Conservation (phyloP, 2,329 filamentous ascomycete genomes). For the Aureobasidium sp. region DNA sequence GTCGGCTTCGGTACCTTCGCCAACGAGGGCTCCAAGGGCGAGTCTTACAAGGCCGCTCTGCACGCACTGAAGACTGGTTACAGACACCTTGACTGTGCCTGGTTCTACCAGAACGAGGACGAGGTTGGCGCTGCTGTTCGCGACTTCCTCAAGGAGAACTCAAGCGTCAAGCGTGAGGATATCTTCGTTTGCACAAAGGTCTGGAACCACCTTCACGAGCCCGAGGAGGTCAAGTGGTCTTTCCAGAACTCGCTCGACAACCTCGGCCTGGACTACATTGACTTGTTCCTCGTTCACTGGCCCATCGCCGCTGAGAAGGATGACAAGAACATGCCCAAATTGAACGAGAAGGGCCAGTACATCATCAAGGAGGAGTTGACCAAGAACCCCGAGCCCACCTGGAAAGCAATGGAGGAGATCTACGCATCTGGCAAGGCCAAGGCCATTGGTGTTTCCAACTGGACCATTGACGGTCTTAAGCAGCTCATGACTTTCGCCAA, state of each 20-base stretch:
- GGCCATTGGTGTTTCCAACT: conserved; percentile 49
- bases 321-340: conserved; percentile 39
- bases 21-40: conserved; percentile 55
- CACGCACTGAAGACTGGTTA: conserved; percentile 47
- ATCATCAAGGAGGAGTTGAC: conserved; percentile 59
- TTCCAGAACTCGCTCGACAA: conserved; percentile 30
- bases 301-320: conserved; percentile 47
- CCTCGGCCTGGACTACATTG: conserved; percentile 30
- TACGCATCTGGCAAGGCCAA: conserved; percentile 47
- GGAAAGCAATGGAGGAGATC: conserved; percentile 56
- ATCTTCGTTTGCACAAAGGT: conserved; percentile 49
- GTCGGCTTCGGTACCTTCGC: conserved; percentile 61
- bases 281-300: conserved; percentile 36
- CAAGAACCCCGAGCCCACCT: conserved; percentile 58
- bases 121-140: conserved; percentile 47
- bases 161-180: conserved; percentile 42
- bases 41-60: conserved; percentile 49
- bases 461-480: conserved; percentile 38
- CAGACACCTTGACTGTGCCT: conserved; percentile 50
- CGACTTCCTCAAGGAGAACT: conserved; percentile 48
- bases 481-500: conserved; percentile 38
- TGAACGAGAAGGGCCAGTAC: conserved; percentile 51
- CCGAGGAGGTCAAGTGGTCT: conserved; percentile 31
- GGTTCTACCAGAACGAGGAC: conserved; percentile 49
- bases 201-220: conserved; percentile 46